Evolutionary conservation across 805 yeast species (phyloP).

Genomic region (Candida cerambycidarum): DNA sequence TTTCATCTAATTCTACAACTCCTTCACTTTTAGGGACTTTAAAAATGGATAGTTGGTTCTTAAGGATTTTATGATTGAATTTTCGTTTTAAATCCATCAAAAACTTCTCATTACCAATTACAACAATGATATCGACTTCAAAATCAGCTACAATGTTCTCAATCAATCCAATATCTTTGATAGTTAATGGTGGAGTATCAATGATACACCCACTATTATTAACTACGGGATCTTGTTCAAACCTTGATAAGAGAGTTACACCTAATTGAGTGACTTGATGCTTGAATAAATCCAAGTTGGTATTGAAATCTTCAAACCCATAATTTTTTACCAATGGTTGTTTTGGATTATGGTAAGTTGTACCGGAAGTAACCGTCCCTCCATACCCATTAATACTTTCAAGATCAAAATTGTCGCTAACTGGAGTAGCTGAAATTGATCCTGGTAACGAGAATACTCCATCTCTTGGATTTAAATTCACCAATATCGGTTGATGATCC

Average conservation of each 20-base stretch:
- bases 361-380: slow-evolving; percentile 67
- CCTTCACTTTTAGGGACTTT: slow-evolving; percentile 76
- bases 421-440: slow-evolving; percentile 75
- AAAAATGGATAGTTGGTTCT: slow-evolving; percentile 43
- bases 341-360: slow-evolving; percentile 75
- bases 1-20: slow-evolving; percentile 69
- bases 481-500: slow-evolving; percentile 65
- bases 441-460: slow-evolving; percentile 83
- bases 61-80: slow-evolving; percentile 32
- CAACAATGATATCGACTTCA: slow-evolving; percentile 58
- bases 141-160: slow-evolving; percentile 60
- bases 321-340: slow-evolving; percentile 83
- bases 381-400: slow-evolving; percentile 75
- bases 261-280: slow-evolving; percentile 50
- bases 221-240: slow-evolving; percentile 48
- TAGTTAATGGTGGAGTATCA: slow-evolving; percentile 68
- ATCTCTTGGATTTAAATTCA: slow-evolving; percentile 74
- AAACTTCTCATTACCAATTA: slow-evolving; percentile 74
- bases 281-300: slow-evolving; percentile 58
- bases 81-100: slow-evolving; percentile 61
- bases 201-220: slow-evolving; percentile 59
- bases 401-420: slow-evolving; percentile 77
- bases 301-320: slow-evolving; percentile 63
- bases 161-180: slow-evolving; percentile 51
- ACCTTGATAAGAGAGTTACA: slow-evolving; percentile 46